These are phyloP conservation scores for Ustilago vetiveriae DNA, from an alignment of 1,284 basidiomycete species.

Conservation along the genomic window DNA sequence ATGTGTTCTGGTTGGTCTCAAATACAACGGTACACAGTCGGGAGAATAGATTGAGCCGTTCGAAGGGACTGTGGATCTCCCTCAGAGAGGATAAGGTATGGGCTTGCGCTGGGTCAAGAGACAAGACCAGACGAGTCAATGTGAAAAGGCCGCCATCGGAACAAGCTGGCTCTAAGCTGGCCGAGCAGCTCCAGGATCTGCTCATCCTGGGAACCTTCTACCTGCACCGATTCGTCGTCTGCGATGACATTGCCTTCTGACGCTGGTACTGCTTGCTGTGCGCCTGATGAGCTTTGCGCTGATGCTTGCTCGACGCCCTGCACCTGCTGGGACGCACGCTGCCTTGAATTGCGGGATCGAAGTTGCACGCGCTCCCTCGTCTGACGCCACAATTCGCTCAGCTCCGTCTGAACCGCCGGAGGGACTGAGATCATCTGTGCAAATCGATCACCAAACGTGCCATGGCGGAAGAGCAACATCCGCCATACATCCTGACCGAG, in stretches of 20 bases:
- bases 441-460: conserved; percentile 25
- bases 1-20: too few species aligned
- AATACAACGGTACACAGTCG: too few species aligned
- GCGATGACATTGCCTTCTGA: not conserved
- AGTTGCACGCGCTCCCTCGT: conserved; percentile 22
- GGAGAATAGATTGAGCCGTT: too few species aligned
- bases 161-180: conserved; percentile 25
- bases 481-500: conserved; percentile 41
- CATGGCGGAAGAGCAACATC: conserved; percentile 38
- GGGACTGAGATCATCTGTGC: conserved; percentile 37
- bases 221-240: too few species aligned
- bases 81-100: too few species aligned
- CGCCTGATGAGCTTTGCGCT: not conserved
- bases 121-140: conserved; percentile 17
- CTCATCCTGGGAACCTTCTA: too few species aligned
- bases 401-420: conserved; percentile 26
- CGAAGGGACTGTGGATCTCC: too few species aligned
- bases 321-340: not conserved
- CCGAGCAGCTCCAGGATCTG: conserved; percentile 23
- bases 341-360: too few species aligned
- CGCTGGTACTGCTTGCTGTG: not conserved
- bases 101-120: conserved; percentile 1
- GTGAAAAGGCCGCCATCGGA: conserved; percentile 40
- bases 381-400: conserved; percentile 29
- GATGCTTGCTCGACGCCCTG: too few species aligned